Base-by-base conservation (phyloP, 441 rosid genomes). In the Brassica balearica region DNA sequence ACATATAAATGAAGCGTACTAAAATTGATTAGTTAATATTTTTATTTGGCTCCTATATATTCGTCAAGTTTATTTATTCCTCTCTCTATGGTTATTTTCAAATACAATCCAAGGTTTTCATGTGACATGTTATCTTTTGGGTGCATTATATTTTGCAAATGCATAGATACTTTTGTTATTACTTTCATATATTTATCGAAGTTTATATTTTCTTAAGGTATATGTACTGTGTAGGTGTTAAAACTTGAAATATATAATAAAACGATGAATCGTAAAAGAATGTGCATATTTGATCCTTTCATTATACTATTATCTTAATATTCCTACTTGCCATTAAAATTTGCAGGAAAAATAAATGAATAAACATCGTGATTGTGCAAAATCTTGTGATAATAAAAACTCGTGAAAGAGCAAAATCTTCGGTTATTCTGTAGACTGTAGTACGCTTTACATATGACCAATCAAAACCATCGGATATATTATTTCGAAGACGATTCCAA, bases 1-100 rank as follows among this genome's bases (percentile, higher is more conserved):
- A 25, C 8, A 2, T 25, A 55, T 61, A 48, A 62, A 51, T 27
- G 14, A 56, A 60, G 68, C 76, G 15, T 43, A 51, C 60, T 23
- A 17, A 25, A 38, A 22, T 27, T 14, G 65, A 73, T 48, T 15
- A 60, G 15, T 19, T 60, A 36, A 2, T 73, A 68, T 6, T 63
- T 68, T 61, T 61, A 51, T 72, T 61, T 68, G 65, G 75, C 55
- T 63, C 71, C 5, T 17, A 43, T 82, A 82, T 84, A 86, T 86
- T 74, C 81, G 19, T 80, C 68, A 67, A 77, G 85, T 82, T 82
- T 84, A 86, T 11, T 68, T 15, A 25, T 71, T 63, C 56, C 64
- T 68, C 73, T 4, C 83, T 69, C 68, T 59, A 43, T 58, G 71
- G 68, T 41, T 79, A 41, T 63, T 58, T 58, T 59, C 14, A 59